Evolutionary conservation across 345 rosid genomes (phyloP).

Genomic region (Populus nigra): DNA sequence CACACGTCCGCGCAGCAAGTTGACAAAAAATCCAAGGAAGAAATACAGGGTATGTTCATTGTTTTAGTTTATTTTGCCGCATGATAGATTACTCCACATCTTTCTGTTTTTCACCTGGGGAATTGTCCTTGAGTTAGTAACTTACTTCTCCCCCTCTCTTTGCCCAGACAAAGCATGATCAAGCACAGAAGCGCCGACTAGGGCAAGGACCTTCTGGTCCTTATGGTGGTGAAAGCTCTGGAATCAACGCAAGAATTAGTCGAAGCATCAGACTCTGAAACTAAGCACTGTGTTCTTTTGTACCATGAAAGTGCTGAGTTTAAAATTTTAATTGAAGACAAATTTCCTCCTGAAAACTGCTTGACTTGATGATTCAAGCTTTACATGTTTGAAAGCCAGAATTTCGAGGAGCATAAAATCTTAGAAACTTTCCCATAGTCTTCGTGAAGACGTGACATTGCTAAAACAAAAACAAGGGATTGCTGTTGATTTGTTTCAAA

Average conservation of each 20-base stretch:
- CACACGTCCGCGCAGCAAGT: conserved; percentile 61
- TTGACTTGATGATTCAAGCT: not conserved
- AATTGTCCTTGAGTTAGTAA: not conserved
- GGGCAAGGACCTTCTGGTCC: conserved; percentile 61
- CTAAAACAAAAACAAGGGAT: no score
- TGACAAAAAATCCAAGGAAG: conserved; percentile 73
- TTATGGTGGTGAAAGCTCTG: conserved; percentile 66
- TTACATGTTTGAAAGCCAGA: not conserved
- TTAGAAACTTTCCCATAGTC: no score
- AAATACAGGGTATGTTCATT: conserved; percentile 55
- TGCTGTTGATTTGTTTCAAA: no score
- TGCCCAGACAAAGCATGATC: conserved; percentile 47
- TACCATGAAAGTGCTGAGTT: no score
- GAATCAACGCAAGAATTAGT: conserved; percentile 65
- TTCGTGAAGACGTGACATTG: no score
- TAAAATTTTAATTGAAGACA: not conserved
- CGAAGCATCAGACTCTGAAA: conserved; percentile 48
- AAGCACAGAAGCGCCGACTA: conserved; percentile 38
- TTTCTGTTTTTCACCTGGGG: not conserved
- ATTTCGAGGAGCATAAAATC: no score
- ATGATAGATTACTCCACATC: not conserved
- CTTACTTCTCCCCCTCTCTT: not conserved
- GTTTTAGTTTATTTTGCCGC: not conserved
- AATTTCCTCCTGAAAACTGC: not conserved
- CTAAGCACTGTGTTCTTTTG: not conserved